A percentile compares a stretch with the other conserved stretches of the same genome.
These are phyloP conservation scores for Rauvolfia tetraphylla DNA, from an alignment of 257 asterid species.

Conservation along the genomic window DNA sequence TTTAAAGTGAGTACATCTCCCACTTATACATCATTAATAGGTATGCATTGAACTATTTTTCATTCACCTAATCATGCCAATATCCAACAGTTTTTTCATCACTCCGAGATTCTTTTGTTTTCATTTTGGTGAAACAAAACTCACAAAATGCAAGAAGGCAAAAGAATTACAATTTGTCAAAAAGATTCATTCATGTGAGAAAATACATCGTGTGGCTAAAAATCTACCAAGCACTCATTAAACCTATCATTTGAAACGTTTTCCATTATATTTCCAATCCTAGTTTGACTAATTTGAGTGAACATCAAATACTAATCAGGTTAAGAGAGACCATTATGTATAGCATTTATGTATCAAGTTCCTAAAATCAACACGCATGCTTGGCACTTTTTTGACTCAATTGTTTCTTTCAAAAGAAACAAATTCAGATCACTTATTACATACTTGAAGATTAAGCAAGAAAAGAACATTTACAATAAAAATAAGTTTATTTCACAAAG, in stretches of 20 bases:
- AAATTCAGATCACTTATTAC: neutral
- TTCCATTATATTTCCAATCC: neutral
- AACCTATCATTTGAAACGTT: neutral
- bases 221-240: neutral
- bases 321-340: neutral
- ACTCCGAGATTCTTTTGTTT: neutral
- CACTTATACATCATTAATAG: too few relatives aligned
- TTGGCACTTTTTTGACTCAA: too few relatives aligned
- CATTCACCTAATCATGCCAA: too few relatives aligned
- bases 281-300: neutral
- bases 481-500: neutral
- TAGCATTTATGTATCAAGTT: neutral
- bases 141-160: neutral
- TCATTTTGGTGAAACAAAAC: neutral
- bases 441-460: neutral
- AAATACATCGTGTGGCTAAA: neutral
- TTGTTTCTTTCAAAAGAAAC: neutral
- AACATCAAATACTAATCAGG: neutral
- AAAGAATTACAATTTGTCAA: neutral
- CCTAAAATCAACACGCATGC: neutral
- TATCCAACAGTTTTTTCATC: neutral
- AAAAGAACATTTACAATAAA: neutral
- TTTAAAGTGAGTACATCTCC: too few relatives aligned
- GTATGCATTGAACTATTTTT: too few relatives aligned
- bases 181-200: neutral